Evolutionary conservation across 164 flowering plant genomes (phyloP), one percentile per base, ranked within the genome.

Genomic region (Chloranthus sessilifolius): DNA sequence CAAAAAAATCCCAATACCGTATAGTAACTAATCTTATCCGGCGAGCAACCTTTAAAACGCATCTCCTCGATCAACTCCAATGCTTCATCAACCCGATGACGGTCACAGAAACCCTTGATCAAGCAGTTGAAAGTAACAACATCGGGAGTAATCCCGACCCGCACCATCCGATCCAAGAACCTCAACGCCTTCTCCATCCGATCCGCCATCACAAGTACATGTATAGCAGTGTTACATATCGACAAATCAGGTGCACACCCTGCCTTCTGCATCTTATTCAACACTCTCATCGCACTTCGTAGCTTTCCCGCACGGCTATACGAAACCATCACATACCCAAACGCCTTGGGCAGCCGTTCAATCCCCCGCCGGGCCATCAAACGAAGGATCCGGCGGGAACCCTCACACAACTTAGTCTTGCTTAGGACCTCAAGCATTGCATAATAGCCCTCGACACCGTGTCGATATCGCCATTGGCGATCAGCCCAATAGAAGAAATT

Each of bases 401-500:
- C 96, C 60, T 79, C 85, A 48, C 94, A 88, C 53, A 88, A 50
- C 51, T 82, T 88, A 12, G 96, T 92, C 77, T 69, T 85, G 59
- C 94, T 73, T 6, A 92, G 83, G 24, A 88, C 50, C 58, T 75
- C 77, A 39, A 92, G 88, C 88, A 92, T 78, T 14, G 67, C 63
- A 53, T 82, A 81, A 50, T 85, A 88, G 23, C 83, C 95, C 45
- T 72, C 50, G 0, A 71, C 72, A 22, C 65, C 74, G 53, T 88
- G 98, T 19, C 83, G 66, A 53, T 91, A 91, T 41, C 94, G 67
- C 96, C 96, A 85, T 47, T 83, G 95, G 42, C 88, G 43, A 31
- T 91, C 87, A 43, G 88, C 95, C 98, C 96, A 91, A 50, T 81
- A 79, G 65, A 88, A 91, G 67, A 91, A 85, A n/a, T 71, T 58